These are phyloP conservation scores for Colletotrichum zoysiae DNA, from an alignment of 2,329 filamentous ascomycete genomes.

Conservation along the genomic window DNA sequence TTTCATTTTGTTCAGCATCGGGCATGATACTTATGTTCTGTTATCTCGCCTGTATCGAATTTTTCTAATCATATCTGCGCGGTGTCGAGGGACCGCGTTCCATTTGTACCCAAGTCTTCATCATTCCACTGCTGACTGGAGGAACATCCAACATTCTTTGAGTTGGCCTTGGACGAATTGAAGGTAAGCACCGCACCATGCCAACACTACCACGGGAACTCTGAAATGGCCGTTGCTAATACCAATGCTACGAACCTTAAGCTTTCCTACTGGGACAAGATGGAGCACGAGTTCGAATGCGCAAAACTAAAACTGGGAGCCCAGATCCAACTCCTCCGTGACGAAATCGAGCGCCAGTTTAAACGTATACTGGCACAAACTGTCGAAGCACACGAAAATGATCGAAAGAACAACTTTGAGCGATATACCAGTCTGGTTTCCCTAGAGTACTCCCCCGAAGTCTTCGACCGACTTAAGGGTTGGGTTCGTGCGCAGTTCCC, in stretches of 20 bases:
- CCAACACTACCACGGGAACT: background rate
- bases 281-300: background rate
- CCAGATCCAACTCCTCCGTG: background rate
- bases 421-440: background rate
- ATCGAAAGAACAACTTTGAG: background rate
- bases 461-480: background rate
- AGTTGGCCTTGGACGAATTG: background rate
- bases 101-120: no score
- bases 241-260: background rate
- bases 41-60: no score
- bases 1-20: no score
- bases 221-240: background rate
- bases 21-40: no score
- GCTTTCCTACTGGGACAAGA: background rate
- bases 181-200: background rate
- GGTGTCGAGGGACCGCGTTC: no score
- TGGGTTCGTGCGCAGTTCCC: background rate
- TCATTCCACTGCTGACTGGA: background rate
- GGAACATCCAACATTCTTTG: background rate
- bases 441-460: background rate
- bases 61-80: no score
- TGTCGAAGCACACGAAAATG: background rate
- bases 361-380: background rate
- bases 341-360: background rate
- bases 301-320: background rate